Conservation (phyloP, 306 rosid species). For the Lupinus albus region DNA sequence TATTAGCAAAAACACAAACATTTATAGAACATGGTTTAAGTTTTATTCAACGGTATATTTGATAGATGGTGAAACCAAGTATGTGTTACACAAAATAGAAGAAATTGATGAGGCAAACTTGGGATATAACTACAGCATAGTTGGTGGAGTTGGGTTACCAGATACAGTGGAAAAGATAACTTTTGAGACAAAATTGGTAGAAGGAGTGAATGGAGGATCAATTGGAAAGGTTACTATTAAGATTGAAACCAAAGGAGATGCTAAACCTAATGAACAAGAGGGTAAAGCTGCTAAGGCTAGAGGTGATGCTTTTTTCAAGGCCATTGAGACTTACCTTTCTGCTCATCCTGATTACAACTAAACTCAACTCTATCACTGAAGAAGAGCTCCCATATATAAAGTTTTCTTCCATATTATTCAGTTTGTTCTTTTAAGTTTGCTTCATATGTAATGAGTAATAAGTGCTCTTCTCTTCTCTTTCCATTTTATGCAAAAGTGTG, state of each 20-base stretch:
- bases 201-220: constrained; percentile 45
- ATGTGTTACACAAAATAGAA: constrained; percentile 45
- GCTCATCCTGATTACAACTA: constrained; percentile 43
- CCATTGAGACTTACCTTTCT: constrained; percentile 49
- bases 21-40: no score
- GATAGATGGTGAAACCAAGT: constrained; percentile 36
- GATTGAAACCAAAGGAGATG: constrained; percentile 38
- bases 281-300: constrained; percentile 40
- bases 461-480: neutral
- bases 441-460: neutral
- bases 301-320: constrained; percentile 49
- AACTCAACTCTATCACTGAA: neutral
- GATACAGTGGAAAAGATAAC: constrained; percentile 42
- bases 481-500: neutral
- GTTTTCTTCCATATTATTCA: neutral
- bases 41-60: no score
- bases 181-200: constrained; percentile 35
- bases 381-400: neutral
- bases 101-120: constrained; percentile 41
- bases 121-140: constrained; percentile 44
- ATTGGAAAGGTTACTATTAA: constrained; percentile 18
- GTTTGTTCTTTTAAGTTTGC: neutral
- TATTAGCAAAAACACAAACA: no score
- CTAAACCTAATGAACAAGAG: constrained; percentile 36
- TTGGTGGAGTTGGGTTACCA: constrained; percentile 40